These are phyloP conservation scores for Lichtheimia hyalospora DNA, from an alignment of 371 early-diverging fungal species.

Conservation along the genomic window DNA sequence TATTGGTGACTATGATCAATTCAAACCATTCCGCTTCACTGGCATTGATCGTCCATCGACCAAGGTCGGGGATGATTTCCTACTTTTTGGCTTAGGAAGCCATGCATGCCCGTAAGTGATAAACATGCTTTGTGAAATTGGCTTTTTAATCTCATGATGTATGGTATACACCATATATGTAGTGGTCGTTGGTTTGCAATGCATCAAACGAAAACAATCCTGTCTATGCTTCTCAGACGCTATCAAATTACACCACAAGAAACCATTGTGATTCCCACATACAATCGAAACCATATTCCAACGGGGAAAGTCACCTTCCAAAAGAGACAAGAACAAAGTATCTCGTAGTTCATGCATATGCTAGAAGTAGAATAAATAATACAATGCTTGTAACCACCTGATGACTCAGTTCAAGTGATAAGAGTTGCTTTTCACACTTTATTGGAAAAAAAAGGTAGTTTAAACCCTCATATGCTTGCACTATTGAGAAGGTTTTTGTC, in stretches of 20 bases:
- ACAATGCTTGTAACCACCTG: too few species aligned
- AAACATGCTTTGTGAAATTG: neutral
- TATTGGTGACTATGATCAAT: constrained; percentile 19
- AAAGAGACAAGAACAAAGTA: too few species aligned
- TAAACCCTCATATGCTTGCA: too few species aligned
- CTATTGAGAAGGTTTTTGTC: too few species aligned
- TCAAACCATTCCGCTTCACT: constrained; percentile 49
- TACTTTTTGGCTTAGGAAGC: constrained; percentile 56
- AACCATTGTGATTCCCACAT: constrained; percentile 1
- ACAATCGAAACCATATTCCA: neutral
- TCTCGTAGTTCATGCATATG: too few species aligned
- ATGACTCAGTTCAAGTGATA: too few species aligned
- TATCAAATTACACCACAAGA: constrained; percentile 6
- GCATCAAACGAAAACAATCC: constrained; percentile 19
- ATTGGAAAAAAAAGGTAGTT: too few species aligned
- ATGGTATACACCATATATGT: too few species aligned
- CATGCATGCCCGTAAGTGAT: constrained; percentile 22
- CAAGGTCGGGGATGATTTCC: constrained; percentile 37
- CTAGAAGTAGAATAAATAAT: too few species aligned
- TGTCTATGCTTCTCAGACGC: constrained; percentile 12
- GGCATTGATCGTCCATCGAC: constrained; percentile 30
- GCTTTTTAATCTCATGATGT: neutral
- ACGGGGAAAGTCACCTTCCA: constrained; percentile 2
- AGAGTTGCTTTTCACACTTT: too few species aligned
- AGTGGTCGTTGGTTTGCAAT: constrained; percentile 25